Evolutionary conservation across 768 basidiomycete genomes (phyloP), one percentile per base, ranked within the genome.

Genomic region (Cytidiella melzeri): DNA sequence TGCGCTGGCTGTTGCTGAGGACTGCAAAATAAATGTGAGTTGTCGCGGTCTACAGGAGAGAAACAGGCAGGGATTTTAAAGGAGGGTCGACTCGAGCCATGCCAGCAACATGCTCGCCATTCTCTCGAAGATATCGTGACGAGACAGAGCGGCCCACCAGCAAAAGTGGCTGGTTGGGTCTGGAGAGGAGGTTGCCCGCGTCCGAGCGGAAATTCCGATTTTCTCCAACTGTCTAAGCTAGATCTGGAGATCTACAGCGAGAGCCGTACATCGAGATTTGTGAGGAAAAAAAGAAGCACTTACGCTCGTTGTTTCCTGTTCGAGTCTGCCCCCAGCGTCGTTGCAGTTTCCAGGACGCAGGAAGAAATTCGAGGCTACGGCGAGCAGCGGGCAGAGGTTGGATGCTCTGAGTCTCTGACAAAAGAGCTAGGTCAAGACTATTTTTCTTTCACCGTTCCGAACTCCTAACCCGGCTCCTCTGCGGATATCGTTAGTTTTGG

Each of bases 181-280:
- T 48, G 40, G 30, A 21, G 40, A 26, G 41, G 51, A 47, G 30
- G 47, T 48, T 48, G 52, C 46, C 39, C 43, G 47, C 42, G 43
- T 47, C 52, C 46, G 43, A 36, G 15, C 27, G n/a, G 45, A 48
- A 53, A 27, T 48, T 48, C 46, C 46, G 41, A 43, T 43, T 43
- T 48, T 53, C 41, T 41, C 42, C 52, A 43, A 26, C 46, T 41
- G 39, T 38, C 9, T 46, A 43, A 41, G 20, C 47, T 46, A 48
- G 47, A 53, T 53, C 52, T 53, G 39, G 28, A 40, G 52, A 53
- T 53, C 52, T 37, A 13, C 4, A 15, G 42, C 27, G 37, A 36
- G 28, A 28, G 39, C 24, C 41, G 39, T 9, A 15, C 47, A 53
- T 53, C 52, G 52, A 53, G 52, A 53, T 53, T 52, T 6, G 28